Base-by-base conservation (phyloP, 805 yeast species). In the Hagleromyces aurorensis region DNA sequence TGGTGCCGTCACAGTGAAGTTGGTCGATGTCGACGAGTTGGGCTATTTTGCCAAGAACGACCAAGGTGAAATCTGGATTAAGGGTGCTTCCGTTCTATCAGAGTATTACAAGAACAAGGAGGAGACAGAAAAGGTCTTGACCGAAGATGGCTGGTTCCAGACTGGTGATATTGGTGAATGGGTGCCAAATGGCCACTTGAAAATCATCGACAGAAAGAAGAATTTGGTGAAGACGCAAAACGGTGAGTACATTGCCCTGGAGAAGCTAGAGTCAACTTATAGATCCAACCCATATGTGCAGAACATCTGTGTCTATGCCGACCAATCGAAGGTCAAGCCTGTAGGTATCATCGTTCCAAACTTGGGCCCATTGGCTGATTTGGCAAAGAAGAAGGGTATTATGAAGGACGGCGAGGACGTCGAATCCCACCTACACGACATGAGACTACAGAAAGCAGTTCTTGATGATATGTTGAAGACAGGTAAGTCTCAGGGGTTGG, bases 131-230 rank as follows among this genome's bases (percentile, higher is more conserved):
- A 73, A 59, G 12, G 83, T 93, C 1, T 75, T 81, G 49, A 68
- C 75, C 31, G 81, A 79, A 37, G 87, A 82, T 46, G 93, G 87
- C 14, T 91, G 96, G 96, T 91, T 91, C 67, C 70, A 67, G 55
- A 91, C 97, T 19, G 98, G 98, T 59, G 98, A 91, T 59, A 85
- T 91, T 59, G 96, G 89, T 53, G 86, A 84, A 65, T 85, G 96
- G 94, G 70, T 87, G 23, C 37, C 74, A 16, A 69, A 67, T 41
- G 97, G 97, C 43, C 78, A 75, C 34, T 67, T 91, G 52, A 75
- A 70, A 53, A 67, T 91, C 38, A 82, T 91, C 56, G 98, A 91
- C 64, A 81, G 98, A 57, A 83, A 75, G 68, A 91, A 91, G 76
- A 91, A 91, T 59, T 69, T 91, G 60, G 94, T 91, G 47, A 91